Conservation (phyloP, 78 protist genomes). For the Carpediemonas membranifera region DNA sequence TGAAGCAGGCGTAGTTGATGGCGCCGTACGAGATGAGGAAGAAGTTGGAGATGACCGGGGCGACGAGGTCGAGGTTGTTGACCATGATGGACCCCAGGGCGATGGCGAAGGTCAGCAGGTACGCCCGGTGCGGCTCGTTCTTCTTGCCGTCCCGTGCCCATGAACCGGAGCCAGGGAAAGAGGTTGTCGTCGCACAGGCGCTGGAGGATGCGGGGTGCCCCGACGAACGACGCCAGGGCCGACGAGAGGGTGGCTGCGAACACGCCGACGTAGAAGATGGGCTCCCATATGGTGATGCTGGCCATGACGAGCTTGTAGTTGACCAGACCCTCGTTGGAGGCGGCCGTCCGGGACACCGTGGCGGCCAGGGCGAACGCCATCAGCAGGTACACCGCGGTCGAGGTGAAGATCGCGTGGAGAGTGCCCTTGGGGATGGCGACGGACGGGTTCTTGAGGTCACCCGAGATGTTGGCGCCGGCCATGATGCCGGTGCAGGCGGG, state of each 20-base stretch:
- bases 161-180: background rate
- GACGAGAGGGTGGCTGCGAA: conserved; percentile 19
- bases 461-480: conserved; percentile 35
- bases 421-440: conserved; percentile 10
- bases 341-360: too few species aligned
- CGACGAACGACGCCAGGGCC: conserved; percentile 18
- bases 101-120: conserved; percentile 18
- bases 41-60: conserved; percentile 19
- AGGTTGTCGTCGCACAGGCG: background rate
- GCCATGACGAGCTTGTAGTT: background rate
- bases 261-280: conserved; percentile 18
- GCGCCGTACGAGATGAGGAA: conserved; percentile 4
- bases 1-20: conserved; percentile 5
- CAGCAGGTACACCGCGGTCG: conserved; percentile 1
- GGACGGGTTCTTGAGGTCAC: conserved; percentile 20
- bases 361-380: background rate
- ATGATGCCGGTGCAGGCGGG: conserved; percentile 37
- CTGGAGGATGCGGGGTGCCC: conserved; percentile 21
- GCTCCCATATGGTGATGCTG: background rate
- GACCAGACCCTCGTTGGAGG: background rate
- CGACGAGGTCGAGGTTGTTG: conserved; percentile 8
- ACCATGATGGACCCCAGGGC: background rate
- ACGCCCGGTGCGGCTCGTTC: conserved; percentile 15
- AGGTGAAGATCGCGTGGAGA: conserved; percentile 1
- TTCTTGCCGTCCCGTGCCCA: background rate